phyloP scores from a whole-genome alignment of 2,329 filamentous ascomycete genomes.

The Epichloe uncinata region DNA sequence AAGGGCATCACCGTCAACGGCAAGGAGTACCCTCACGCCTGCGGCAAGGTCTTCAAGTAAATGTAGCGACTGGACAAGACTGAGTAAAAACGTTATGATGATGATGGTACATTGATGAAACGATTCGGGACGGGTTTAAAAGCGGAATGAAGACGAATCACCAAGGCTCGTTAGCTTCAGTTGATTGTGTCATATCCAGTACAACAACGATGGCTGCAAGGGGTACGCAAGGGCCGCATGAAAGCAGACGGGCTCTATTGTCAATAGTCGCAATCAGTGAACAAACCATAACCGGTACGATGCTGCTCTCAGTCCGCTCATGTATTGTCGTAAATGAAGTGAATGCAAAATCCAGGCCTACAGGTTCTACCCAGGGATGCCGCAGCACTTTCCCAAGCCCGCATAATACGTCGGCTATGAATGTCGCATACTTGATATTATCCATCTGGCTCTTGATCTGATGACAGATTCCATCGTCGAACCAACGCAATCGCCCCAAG shows the following conservation, averaged over 20 bases:
- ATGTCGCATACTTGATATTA: too few species aligned
- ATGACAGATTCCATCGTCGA: too few species aligned
- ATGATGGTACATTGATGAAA: constrained; percentile 21
- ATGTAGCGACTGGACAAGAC: constrained; percentile 5
- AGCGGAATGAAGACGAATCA: constrained; percentile 13
- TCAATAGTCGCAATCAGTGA: neutral
- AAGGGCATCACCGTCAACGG: constrained; percentile 65
- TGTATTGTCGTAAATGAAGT: too few species aligned
- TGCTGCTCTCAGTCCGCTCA: too few species aligned
- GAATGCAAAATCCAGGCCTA: too few species aligned
- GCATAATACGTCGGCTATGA: neutral
- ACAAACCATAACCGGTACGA: too few species aligned
- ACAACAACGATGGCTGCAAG: neutral
- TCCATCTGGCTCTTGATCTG: too few species aligned
- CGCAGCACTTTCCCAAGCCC: neutral
- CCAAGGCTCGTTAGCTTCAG: neutral
- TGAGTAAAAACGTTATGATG: constrained; percentile 7
- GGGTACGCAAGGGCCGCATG: neutral
- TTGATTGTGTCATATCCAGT: neutral
- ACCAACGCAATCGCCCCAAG: neutral
- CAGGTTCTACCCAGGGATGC: neutral
- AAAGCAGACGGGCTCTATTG: neutral
- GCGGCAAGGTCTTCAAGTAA: constrained; percentile 99
- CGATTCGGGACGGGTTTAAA: constrained; percentile 5
- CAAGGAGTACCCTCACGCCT: constrained; percentile 80